Evolutionary conservation across 2,329 filamentous ascomycete genomes (phyloP).

Genomic region (Rhexocercosporidium sp.): DNA sequence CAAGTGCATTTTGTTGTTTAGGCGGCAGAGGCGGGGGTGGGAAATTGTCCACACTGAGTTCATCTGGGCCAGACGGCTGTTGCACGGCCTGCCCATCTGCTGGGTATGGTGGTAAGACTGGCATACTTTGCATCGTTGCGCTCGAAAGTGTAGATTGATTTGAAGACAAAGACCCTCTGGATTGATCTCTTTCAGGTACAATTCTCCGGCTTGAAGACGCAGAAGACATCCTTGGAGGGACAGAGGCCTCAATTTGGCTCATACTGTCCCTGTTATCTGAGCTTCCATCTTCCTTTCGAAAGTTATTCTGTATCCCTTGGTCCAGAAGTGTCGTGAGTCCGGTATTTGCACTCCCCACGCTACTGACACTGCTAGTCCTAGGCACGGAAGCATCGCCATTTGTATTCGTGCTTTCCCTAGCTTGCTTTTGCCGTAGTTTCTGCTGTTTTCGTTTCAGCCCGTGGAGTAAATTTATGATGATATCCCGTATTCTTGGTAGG

Average conservation of each 20-base stretch:
- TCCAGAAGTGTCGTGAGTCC: conserved; percentile 63
- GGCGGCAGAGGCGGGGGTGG: conserved; percentile 81
- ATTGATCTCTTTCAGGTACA: conserved; percentile 53
- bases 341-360: conserved; percentile 60
- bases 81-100: conserved; percentile 60
- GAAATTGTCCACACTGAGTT: conserved; percentile 61
- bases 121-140: conserved; percentile 75
- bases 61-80: conserved; percentile 50
- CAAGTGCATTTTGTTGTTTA: conserved; percentile 86
- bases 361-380: conserved; percentile 61
- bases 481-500: conserved; percentile 91
- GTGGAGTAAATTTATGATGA: conserved; percentile 96
- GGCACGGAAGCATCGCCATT: conserved; percentile 36
- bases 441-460: conserved; percentile 97
- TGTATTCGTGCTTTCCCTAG: conserved; percentile 49
- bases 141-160: conserved; percentile 75
- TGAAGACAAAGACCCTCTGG: conserved; percentile 56
- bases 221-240: conserved; percentile 52
- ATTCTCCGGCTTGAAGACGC: conserved; percentile 34
- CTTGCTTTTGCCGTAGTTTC: conserved; percentile 71
- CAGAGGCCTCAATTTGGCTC: conserved; percentile 42
- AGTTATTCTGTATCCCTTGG: conserved; percentile 51
- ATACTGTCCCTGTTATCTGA: conserved; percentile 31
- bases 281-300: conserved; percentile 29
- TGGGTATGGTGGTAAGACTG: conserved; percentile 75